Evolutionary conservation across 176 grass and related monocot species (phyloP).

Genomic region (Metroxylon sagu): DNA sequence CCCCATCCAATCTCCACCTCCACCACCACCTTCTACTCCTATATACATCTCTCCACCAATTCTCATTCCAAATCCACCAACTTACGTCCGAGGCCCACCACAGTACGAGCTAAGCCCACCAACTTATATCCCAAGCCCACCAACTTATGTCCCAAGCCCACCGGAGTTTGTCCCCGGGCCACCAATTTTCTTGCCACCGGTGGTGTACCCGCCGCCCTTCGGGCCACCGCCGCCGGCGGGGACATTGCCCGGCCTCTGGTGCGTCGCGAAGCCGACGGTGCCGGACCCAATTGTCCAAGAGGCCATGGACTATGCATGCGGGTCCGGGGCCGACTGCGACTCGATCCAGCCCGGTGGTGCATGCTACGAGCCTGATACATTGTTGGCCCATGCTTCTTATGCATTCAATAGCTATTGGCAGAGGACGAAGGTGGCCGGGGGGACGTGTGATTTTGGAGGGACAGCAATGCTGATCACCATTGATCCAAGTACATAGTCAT

Average conservation of each 20-base stretch:
- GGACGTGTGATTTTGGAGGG: slow-evolving; percentile 77
- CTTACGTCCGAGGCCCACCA: background rate
- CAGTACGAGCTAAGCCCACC: too few relatives aligned
- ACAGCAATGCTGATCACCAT: slow-evolving; percentile 71
- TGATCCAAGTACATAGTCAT: slow-evolving; percentile 33
- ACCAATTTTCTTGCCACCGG: slow-evolving; percentile 45
- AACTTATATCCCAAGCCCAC: slow-evolving; percentile 22
- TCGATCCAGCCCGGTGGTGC: slow-evolving; percentile 40
- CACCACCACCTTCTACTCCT: slow-evolving; percentile 12
- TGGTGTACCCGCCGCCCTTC: slow-evolving; percentile 70
- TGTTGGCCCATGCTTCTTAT: slow-evolving; percentile 68
- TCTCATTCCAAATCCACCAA: slow-evolving; percentile 37
- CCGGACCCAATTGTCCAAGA: slow-evolving; percentile 83
- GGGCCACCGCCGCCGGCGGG: slow-evolving; percentile 39
- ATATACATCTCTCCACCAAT: slow-evolving; percentile 24
- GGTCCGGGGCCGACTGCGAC: slow-evolving; percentile 52
- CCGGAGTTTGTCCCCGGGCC: background rate
- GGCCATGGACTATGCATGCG: slow-evolving; percentile 87
- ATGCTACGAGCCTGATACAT: slow-evolving; percentile 64
- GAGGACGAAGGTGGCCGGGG: slow-evolving; percentile 41
- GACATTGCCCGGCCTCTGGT: slow-evolving; percentile 49
- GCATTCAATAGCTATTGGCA: slow-evolving; percentile 94
- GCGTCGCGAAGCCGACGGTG: slow-evolving; percentile 86
- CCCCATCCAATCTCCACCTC: too few relatives aligned
- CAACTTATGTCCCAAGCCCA: slow-evolving; percentile 25